These are phyloP conservation scores for Euptelea pleiosperma DNA, from an alignment of 164 flowering plant genomes.

Conservation along the genomic window DNA sequence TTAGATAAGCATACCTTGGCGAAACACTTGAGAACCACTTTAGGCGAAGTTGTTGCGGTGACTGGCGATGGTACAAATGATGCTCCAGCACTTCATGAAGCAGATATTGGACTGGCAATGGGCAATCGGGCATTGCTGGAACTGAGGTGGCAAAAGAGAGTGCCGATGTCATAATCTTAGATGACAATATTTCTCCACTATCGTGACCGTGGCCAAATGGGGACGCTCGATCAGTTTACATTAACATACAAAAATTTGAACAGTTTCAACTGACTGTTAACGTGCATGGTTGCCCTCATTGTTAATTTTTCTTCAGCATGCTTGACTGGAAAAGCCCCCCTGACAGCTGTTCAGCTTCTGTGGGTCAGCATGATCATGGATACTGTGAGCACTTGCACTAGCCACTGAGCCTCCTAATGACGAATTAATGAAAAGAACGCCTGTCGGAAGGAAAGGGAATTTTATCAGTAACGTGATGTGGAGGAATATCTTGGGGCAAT, in stretches of 20 bases:
- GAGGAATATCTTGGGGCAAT: conserved; percentile 84
- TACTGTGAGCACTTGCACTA: conserved; percentile 84
- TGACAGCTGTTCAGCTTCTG: conserved; percentile 85
- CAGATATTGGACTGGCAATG: conserved; percentile 95
- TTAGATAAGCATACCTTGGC: conserved; percentile 84
- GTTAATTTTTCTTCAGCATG: conserved; percentile 91
- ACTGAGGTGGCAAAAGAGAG: conserved; percentile 98
- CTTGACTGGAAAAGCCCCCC: conserved; percentile 78
- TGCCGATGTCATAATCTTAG: conserved; percentile 85
- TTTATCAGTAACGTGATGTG: conserved; percentile 85
- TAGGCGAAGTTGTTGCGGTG: conserved; percentile 83
- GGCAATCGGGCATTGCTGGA: conserved; percentile 96
- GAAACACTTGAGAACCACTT: conserved; percentile 55
- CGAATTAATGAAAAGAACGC: conserved; percentile 69
- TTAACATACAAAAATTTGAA: conserved; percentile 83
- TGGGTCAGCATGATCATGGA: conserved; percentile 99
- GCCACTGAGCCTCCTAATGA: conserved; percentile 88
- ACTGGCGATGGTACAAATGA: conserved; percentile 97
- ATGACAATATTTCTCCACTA: conserved; percentile 87
- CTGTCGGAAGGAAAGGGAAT: conserved; percentile 83
- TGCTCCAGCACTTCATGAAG: conserved; percentile 97
- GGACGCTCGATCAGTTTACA: conserved; percentile 88
- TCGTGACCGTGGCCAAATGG: conserved; percentile 88
- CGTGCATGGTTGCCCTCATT: conserved; percentile 71
- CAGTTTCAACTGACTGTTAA: conserved; percentile 89